A percentile compares a stretch with the other conserved stretches of the same genome.
phyloP scores from a whole-genome alignment of 2,329 filamentous ascomycete genomes.

The Neoscytalidium dimidiatum region DNA sequence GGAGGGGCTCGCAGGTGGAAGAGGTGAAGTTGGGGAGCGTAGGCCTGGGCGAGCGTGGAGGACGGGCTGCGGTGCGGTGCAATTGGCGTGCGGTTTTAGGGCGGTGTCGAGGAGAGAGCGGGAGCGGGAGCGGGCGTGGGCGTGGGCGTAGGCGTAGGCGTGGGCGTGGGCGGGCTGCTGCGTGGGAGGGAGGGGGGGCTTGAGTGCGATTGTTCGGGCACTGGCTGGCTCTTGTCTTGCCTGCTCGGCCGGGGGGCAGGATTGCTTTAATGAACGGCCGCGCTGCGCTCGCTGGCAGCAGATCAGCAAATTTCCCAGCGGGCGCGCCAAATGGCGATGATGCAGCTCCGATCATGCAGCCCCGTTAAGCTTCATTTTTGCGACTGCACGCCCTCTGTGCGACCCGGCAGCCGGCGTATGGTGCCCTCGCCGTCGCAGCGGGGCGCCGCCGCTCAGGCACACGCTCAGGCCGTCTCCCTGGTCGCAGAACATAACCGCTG shows the following conservation, averaged over 20 bases:
- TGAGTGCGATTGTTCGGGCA: slow-evolving; percentile 10
- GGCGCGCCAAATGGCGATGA: slow-evolving; percentile 16
- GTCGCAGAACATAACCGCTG: neutral
- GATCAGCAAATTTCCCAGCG: slow-evolving; percentile 21
- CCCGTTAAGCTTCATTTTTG: slow-evolving; percentile 19
- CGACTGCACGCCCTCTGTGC: slow-evolving; percentile 16
- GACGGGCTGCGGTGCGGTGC: slow-evolving; percentile 1
- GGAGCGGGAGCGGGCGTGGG: slow-evolving; percentile 1
- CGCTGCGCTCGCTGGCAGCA: slow-evolving; percentile 14
- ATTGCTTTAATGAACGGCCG: slow-evolving; percentile 19
- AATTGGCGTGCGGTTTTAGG: slow-evolving; percentile 13
- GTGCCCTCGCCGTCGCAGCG: slow-evolving; percentile 14
- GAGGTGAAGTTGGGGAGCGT: neutral
- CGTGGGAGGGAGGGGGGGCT: slow-evolving; percentile 9
- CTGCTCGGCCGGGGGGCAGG: slow-evolving; percentile 15
- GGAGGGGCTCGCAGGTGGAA: neutral
- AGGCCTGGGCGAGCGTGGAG: neutral
- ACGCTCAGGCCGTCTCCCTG: neutral
- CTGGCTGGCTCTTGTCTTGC: neutral
- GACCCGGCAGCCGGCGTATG: slow-evolving; percentile 10
- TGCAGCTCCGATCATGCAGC: slow-evolving; percentile 18
- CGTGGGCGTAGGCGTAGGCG: slow-evolving; percentile 6
- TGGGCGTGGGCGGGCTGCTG: neutral
- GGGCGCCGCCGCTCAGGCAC: slow-evolving; percentile 7
- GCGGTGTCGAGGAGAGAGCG: slow-evolving; percentile 14